Conservation (phyloP, 768 basidiomycete genomes). For the Thelephora ganbajun region DNA sequence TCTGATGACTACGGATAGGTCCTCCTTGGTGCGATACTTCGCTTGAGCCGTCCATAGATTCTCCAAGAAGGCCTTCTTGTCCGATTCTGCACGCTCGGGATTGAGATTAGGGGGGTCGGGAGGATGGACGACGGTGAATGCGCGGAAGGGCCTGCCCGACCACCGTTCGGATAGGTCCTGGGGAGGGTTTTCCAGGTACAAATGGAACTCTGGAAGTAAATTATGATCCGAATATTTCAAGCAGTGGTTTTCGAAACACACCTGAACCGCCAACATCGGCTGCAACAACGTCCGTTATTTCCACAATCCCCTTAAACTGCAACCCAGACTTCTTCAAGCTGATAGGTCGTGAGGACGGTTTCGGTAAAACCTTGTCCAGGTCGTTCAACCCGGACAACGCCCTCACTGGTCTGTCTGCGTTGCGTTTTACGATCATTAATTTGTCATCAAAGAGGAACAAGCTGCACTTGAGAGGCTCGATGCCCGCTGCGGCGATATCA, state of each 20-base stretch:
- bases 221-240: slow-evolving; percentile 4
- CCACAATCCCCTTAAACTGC: slow-evolving; percentile 74
- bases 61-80: slow-evolving; percentile 75
- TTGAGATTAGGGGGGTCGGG: slow-evolving; percentile 54
- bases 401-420: slow-evolving; percentile 60
- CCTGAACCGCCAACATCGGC: slow-evolving; percentile 81
- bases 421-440: slow-evolving; percentile 82
- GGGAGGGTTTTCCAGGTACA: slow-evolving; percentile 76
- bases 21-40: slow-evolving; percentile 54
- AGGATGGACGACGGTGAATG: slow-evolving; percentile 64
- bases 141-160: slow-evolving; percentile 77
- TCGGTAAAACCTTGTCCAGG: slow-evolving; percentile 54
- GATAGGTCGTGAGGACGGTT: slow-evolving; percentile 43
- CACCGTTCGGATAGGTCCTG: slow-evolving; percentile 75
- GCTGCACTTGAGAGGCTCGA: slow-evolving; percentile 60
- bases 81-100: slow-evolving; percentile 42
- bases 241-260: slow-evolving; percentile 21
- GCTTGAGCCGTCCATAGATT: slow-evolving; percentile 87
- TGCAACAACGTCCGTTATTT: slow-evolving; percentile 70
- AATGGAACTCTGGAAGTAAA: slow-evolving; percentile 51
- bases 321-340: slow-evolving; percentile 70
- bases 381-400: slow-evolving; percentile 65
- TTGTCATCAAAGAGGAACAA: slow-evolving; percentile 93
- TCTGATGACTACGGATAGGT: slow-evolving; percentile 59
- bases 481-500: slow-evolving; percentile 19